Conservation (phyloP, 208 protist species). For the Leishmania lainsoni region DNA sequence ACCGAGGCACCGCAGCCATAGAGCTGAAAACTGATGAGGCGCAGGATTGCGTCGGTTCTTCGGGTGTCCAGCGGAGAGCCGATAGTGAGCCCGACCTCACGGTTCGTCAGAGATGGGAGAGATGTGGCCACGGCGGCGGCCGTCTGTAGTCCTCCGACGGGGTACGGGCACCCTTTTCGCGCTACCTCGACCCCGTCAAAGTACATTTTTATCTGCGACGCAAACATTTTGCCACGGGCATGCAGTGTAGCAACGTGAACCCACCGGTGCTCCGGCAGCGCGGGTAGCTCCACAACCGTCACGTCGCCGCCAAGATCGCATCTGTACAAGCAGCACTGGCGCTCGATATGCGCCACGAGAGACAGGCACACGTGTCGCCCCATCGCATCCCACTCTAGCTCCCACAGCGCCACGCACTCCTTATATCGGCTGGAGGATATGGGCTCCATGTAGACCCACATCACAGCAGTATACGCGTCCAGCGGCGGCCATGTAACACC, state of each 20-base stretch:
- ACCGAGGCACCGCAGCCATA: conserved; percentile 40
- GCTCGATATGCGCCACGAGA: conserved; percentile 29
- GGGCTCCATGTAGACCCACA: conserved; percentile 54
- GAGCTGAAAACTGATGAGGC: conserved; percentile 52
- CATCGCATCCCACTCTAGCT: conserved; percentile 37
- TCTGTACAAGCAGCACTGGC: conserved; percentile 35
- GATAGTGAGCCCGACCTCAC: conserved; percentile 40
- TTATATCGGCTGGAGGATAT: conserved; percentile 19
- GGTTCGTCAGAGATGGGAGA: conserved; percentile 25
- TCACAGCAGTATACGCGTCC: conserved; percentile 49
- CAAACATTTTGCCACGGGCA: conserved; percentile 37
- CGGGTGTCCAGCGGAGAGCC: conserved; percentile 35
- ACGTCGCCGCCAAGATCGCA: conserved; percentile 32
- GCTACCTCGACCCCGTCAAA: conserved; percentile 49
- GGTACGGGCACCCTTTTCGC: conserved; percentile 33
- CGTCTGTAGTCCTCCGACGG: conserved; percentile 26
- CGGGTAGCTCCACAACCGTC: conserved; percentile 43
- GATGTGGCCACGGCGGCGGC: conserved; percentile 23
- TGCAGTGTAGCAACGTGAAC: conserved; percentile 52
- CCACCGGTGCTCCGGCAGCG: conserved; percentile 51
- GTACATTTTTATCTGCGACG: conserved; percentile 44
- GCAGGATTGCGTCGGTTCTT: conserved; percentile 23
- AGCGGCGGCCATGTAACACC: conserved; percentile 55
- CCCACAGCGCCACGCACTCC: conserved; percentile 39
- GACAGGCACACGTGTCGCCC: conserved; percentile 32